Conservation (phyloP, 163 green algal species). For the Chlorella variabilis region DNA sequence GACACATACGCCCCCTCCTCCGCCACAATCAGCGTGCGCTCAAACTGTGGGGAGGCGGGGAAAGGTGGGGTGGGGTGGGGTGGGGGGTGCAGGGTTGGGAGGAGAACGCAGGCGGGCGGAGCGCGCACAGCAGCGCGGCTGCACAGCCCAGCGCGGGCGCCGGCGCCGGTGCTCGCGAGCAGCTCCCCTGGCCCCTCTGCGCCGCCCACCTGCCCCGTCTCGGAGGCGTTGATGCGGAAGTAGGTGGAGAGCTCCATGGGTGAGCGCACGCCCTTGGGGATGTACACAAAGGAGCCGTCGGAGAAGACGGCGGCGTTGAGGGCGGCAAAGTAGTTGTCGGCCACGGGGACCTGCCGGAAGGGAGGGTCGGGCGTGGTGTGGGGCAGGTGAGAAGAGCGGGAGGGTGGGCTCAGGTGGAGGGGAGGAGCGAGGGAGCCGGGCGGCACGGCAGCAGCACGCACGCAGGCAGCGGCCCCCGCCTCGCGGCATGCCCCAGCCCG, state of each 20-base stretch:
- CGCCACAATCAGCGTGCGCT: slow-evolving; percentile 97
- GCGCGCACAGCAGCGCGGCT: no score
- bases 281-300: slow-evolving; percentile 98
- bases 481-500: no score
- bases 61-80: no score
- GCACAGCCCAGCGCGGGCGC: no score
- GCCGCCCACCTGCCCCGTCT: slow-evolving; percentile 85
- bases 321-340: slow-evolving; percentile 98
- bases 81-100: background rate
- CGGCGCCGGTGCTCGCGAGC: no score
- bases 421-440: no score
- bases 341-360: slow-evolving; percentile 82
- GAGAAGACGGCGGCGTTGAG: slow-evolving; percentile 99
- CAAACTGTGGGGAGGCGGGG: slow-evolving; percentile 86
- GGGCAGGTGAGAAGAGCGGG: no score
- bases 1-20: slow-evolving; percentile 95
- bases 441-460: no score
- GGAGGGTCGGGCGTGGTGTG: no score
- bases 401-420: no score
- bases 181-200: background rate
- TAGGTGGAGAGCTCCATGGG: slow-evolving; percentile 99
- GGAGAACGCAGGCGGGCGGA: no score
- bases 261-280: slow-evolving; percentile 94
- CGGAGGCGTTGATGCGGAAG: slow-evolving; percentile 99
- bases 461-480: background rate